phyloP scores from a whole-genome alignment of 768 basidiomycete genomes.

The Lyophyllum atratum region DNA sequence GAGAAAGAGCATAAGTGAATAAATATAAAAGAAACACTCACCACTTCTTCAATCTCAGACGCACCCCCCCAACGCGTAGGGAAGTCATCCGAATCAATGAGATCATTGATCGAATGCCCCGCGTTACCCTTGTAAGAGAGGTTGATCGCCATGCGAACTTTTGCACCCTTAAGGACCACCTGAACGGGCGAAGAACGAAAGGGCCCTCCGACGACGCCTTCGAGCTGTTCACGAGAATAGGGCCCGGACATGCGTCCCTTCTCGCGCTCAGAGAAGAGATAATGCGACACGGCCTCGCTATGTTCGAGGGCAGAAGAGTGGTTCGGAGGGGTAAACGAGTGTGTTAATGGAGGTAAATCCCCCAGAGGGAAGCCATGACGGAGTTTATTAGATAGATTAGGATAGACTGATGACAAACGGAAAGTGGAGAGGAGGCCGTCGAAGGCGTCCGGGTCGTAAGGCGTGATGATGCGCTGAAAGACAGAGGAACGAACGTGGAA shows the following conservation, averaged over 20 bases:
- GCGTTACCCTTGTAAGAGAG: not conserved
- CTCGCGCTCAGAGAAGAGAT: not conserved
- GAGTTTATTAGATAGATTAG: constrained; percentile 29
- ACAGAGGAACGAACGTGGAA: not conserved
- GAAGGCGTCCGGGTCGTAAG: constrained; percentile 21
- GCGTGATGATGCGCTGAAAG: not conserved
- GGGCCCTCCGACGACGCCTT: not conserved
- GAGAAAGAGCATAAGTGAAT: too few relatives aligned
- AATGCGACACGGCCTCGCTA: not conserved
- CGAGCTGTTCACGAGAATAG: not conserved
- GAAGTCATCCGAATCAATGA: not conserved
- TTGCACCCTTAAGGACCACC: not conserved
- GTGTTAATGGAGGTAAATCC: constrained; percentile 23
- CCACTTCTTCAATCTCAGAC: not conserved
- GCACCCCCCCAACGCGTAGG: not conserved
- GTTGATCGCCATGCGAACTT: not conserved
- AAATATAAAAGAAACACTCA: not conserved
- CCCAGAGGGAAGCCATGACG: constrained; percentile 34
- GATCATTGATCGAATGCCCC: constrained; percentile 2
- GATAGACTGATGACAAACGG: constrained; percentile 26
- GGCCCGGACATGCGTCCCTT: constrained; percentile 4
- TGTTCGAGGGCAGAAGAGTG: not conserved
- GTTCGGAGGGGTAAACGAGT: not conserved
- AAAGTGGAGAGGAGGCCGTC: constrained; percentile 19
- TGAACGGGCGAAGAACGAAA: constrained; percentile 1